phyloP scores from a whole-genome alignment of 805 yeast species.

The Kodamaea jinghongensis region DNA sequence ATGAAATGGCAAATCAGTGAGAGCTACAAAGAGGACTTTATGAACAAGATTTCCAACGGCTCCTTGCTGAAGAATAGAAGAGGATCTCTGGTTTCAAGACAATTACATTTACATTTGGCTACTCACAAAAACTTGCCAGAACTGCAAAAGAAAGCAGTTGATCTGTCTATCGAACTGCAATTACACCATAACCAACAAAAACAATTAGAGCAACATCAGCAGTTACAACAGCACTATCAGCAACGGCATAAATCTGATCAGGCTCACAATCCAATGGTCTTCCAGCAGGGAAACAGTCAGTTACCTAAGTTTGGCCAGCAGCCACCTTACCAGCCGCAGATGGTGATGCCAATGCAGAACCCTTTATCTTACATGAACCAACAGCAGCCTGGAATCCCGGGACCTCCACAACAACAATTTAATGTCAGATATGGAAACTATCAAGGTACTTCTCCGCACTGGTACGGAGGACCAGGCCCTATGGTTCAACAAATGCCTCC shows the following conservation, averaged over 20 bases:
- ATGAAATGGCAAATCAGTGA: conserved; percentile 98
- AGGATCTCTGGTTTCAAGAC: conserved; percentile 79
- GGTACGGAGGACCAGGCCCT: conserved; percentile 20
- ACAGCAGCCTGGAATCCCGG: conserved; percentile 1
- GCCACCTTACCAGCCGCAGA: conserved; percentile 15
- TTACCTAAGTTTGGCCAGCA: conserved; percentile 21
- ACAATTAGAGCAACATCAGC: conserved; percentile 17
- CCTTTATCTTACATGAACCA: conserved; percentile 21
- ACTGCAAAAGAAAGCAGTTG: conserved; percentile 30
- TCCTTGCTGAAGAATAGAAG: conserved; percentile 69
- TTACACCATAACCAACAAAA: conserved; percentile 17
- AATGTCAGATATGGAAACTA: conserved; percentile 12
- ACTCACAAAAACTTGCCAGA: conserved; percentile 55
- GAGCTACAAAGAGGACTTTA: conserved; percentile 76
- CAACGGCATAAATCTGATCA: conserved; percentile 11
- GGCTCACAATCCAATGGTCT: conserved; percentile 9
- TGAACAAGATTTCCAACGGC: conserved; percentile 76
- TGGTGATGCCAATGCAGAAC: conserved; percentile 17
- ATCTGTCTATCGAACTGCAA: conserved; percentile 17
- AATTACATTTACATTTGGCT: conserved; percentile 70
- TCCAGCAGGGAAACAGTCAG: conserved; percentile 14
- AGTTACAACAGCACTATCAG: conserved; percentile 4
- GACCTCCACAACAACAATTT: neutral
- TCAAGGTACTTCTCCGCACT: conserved; percentile 18
- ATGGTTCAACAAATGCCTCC: neutral